phyloP scores from a whole-genome alignment of 345 rosid genomes.

The Rhodamnia rubescens region DNA sequence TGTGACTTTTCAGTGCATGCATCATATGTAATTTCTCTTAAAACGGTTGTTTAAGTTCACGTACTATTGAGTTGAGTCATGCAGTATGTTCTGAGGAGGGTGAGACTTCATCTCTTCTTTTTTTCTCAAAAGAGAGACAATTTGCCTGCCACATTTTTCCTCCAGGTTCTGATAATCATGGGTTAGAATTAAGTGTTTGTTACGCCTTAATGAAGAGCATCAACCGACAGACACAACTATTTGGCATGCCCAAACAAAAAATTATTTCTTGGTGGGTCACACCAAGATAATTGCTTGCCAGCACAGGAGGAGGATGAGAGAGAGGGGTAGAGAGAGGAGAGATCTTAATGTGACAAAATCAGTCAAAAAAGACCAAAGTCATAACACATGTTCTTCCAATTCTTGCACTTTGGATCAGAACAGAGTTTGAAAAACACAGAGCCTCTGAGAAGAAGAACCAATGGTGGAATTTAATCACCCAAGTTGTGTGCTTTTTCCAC shows the following conservation, averaged over 20 bases:
- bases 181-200: not conserved
- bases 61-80: not conserved
- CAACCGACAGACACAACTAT: not conserved
- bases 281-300: not conserved
- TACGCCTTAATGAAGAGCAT: not conserved
- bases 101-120: not conserved
- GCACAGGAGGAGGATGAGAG: not conserved
- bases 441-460: not conserved
- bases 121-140: not conserved
- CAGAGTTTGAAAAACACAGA: not conserved
- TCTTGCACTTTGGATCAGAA: not conserved
- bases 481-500: not conserved
- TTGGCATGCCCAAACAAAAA: not conserved
- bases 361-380: not conserved
- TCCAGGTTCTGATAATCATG: not conserved
- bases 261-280: constrained; percentile 7
- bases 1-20: not conserved
- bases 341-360: not conserved
- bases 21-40: not conserved
- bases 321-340: not conserved
- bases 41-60: not conserved
- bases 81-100: not conserved
- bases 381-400: too few species aligned
- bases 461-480: not conserved
- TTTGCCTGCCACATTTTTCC: not conserved